Conservation (phyloP, 1,139 yeast genomes). For the Taiozyma sp. region DNA sequence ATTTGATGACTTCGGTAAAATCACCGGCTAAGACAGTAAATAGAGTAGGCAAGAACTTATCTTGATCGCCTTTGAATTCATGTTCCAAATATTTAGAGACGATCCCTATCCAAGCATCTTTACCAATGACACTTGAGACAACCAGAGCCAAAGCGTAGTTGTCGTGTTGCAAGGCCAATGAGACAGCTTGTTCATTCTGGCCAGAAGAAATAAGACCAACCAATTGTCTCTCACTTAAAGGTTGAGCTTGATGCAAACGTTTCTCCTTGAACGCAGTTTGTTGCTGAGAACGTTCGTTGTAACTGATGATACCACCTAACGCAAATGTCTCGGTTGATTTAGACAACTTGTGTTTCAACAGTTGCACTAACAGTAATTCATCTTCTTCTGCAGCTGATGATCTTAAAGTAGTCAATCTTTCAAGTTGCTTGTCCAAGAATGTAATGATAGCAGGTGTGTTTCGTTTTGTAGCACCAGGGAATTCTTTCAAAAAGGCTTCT, state of each 20-base stretch:
- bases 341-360: slow-evolving; percentile 19
- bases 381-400: slow-evolving; percentile 8
- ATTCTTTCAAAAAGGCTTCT: slow-evolving; percentile 27
- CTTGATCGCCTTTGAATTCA: slow-evolving; percentile 40
- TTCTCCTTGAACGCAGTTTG: slow-evolving; percentile 2
- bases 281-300: slow-evolving; percentile 9
- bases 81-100: slow-evolving; percentile 45
- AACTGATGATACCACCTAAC: slow-evolving; percentile 17
- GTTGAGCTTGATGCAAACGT: slow-evolving; percentile 4
- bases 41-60: slow-evolving; percentile 55
- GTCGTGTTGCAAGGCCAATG: slow-evolving; percentile 53
- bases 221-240: slow-evolving; percentile 20
- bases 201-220: slow-evolving; percentile 38
- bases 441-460: slow-evolving; percentile 12
- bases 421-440: slow-evolving; percentile 16
- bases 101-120: slow-evolving; percentile 54
- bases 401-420: slow-evolving; percentile 4
- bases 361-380: slow-evolving; percentile 18
- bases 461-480: slow-evolving; percentile 25
- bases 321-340: slow-evolving; percentile 13
- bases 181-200: slow-evolving; percentile 60
- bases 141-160: slow-evolving; percentile 80
- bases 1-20: slow-evolving; percentile 47
- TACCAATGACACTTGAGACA: slow-evolving; percentile 62
- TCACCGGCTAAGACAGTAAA: slow-evolving; percentile 67